Evolutionary conservation across 441 rosid genomes (phyloP), one percentile per base, ranked within the genome.

Genomic region (Corymbia citriodora): DNA sequence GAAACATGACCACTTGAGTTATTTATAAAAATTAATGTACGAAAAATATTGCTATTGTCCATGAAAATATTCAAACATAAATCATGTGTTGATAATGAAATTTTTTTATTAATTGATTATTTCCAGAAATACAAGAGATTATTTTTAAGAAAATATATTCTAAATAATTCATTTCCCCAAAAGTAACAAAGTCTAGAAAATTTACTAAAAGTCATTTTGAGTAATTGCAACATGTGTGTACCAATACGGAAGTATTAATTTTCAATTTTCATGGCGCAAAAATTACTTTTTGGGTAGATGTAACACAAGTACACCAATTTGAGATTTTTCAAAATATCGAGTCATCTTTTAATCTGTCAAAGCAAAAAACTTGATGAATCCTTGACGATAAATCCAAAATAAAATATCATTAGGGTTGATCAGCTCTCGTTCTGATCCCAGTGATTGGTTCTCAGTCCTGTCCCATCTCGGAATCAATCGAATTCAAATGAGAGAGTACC

Each of bases 221-320:
- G 45, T 40, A 40, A 40, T 4, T 36, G 82, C 27, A 18, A 1
- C 49, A 10, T 4, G 1, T 19, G 16, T 36, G 25, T 31, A 65
- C 36, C 33, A n/a, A 65, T 65, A n/a, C 1, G 21, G 21, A 36
- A 13, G 10, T 15, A 33, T 9, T 7, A 1, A 36, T 72, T 72
- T 36, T 72, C 45, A 3, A 31, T 68, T 16, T 68, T 16, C 21
- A 19, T 36, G 25, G 49, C 15, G 3, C 4, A 19, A 10, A 72
- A 72, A 36, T 10, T 72, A 72, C 12, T 36, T 45, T 23, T 21
- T 13, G 21, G 21, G 16, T 9, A 79, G 3, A 21, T 45, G 3
- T 3, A 79, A 40, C 15, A 19, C 15, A 1, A 1, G 8, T 6
- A 19, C 23, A 36, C 6, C 8, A 0, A 1, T 36, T 12, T 12